phyloP scores from a whole-genome alignment of 1,284 basidiomycete species.

The Porphyrellus sp. region DNA sequence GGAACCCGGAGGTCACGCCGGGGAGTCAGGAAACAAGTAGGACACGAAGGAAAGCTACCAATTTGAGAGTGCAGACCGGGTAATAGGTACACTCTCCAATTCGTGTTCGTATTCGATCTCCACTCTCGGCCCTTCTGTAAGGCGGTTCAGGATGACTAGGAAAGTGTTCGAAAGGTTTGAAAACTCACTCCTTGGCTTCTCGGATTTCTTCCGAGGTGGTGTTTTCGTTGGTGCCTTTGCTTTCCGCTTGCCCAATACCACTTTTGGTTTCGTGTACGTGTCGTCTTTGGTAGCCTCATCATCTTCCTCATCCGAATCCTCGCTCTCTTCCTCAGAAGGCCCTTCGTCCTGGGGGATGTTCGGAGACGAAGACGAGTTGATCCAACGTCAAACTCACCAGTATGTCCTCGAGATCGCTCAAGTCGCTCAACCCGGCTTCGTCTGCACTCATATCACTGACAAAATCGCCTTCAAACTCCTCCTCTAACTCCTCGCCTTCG shows the following conservation, averaged over 20 bases:
- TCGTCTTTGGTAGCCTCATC: conserved; percentile 34
- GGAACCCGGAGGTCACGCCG: neutral
- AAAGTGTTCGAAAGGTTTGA: conserved; percentile 5
- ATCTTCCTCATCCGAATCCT: conserved; percentile 41
- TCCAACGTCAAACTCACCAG: conserved; percentile 38
- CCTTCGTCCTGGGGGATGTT: conserved; percentile 12
- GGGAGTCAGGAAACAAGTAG: neutral
- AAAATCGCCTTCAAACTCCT: conserved; percentile 76
- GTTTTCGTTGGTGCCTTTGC: conserved; percentile 39
- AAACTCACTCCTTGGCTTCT: conserved; percentile 58
- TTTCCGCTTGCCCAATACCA: conserved; percentile 69
- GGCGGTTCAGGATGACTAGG: conserved; percentile 15
- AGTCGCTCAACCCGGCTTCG: conserved; percentile 60
- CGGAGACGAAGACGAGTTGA: conserved; percentile 4
- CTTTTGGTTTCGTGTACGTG: conserved; percentile 40
- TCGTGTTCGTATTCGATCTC: conserved; percentile 96
- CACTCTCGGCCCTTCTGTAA: conserved; percentile 71
- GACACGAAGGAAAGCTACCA: conserved; percentile 44
- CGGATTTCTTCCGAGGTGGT: conserved; percentile 47
- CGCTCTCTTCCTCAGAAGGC: conserved; percentile 25
- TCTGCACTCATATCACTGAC: conserved; percentile 80
- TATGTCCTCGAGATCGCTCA: conserved; percentile 75
- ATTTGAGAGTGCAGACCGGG: conserved; percentile 52
- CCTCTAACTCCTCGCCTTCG: conserved; percentile 45
- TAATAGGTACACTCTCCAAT: conserved; percentile 68